Conservation (phyloP, 2,329 filamentous ascomycete genomes). For the Colletotrichum filicis region DNA sequence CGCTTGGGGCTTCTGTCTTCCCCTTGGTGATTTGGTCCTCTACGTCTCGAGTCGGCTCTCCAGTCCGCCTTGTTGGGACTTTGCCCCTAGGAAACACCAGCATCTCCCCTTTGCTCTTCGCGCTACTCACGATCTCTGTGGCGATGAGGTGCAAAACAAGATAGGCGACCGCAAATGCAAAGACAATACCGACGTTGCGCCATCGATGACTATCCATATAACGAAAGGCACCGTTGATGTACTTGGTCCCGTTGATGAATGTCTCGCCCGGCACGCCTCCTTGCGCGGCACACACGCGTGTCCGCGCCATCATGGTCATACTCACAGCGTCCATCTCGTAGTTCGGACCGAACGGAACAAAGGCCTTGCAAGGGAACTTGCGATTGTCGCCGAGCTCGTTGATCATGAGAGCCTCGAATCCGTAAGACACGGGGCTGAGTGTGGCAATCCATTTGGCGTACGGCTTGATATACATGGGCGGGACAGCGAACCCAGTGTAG, state of each 20-base stretch:
- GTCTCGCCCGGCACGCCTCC: conserved; percentile 9
- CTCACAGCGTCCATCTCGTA: conserved; percentile 33
- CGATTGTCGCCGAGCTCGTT: conserved; percentile 30
- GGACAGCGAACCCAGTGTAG: conserved; percentile 31
- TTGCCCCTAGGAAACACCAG: conserved; percentile 30
- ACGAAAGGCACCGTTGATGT: conserved; percentile 18
- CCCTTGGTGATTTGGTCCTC: conserved; percentile 22
- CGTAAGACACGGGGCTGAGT: conserved; percentile 26
- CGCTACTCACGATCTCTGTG: conserved; percentile 20
- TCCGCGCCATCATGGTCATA: neutral
- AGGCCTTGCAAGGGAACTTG: conserved; percentile 16
- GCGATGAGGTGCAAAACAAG: conserved; percentile 24
- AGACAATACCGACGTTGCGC: conserved; percentile 27
- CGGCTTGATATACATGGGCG: conserved; percentile 16
- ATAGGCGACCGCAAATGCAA: conserved; percentile 10
- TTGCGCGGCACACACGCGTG: conserved; percentile 17
- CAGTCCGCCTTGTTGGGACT: neutral
- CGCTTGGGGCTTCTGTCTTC: conserved; percentile 6
- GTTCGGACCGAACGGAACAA: conserved; percentile 18
- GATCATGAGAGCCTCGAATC: conserved; percentile 29
- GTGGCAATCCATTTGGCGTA: conserved; percentile 28
- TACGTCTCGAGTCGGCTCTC: conserved; percentile 4
- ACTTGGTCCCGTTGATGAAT: conserved; percentile 17
- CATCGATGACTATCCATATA: conserved; percentile 20
- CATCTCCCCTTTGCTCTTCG: conserved; percentile 24